Percentiles rank a stretch among this genome's conserved stretches.
phyloP scores from a whole-genome alignment of 441 rosid species.

The Jatropha multifida region DNA sequence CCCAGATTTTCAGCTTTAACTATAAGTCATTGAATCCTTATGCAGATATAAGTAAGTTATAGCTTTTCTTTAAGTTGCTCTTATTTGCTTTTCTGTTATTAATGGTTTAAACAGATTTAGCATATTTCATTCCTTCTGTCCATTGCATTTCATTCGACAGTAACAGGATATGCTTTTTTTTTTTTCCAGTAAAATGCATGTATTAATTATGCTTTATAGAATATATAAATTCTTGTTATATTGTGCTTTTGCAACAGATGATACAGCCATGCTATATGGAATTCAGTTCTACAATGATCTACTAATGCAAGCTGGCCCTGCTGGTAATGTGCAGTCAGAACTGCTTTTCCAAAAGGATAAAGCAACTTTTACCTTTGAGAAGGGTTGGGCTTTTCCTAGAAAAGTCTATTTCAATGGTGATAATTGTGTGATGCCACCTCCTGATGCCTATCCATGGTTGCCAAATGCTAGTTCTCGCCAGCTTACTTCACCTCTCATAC shows the following conservation, averaged over 20 bases:
- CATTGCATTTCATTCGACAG: background rate
- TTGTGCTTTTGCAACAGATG: conserved; percentile 50
- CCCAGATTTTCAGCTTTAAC: conserved; percentile 67
- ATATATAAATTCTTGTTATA: conserved; percentile 11
- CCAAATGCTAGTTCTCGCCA: conserved; percentile 56
- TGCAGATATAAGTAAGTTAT: conserved; percentile 56
- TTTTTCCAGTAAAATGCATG: background rate
- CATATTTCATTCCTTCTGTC: background rate
- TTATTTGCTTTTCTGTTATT: background rate
- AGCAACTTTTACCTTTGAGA: conserved; percentile 75
- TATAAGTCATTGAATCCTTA: conserved; percentile 62
- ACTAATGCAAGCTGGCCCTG: conserved; percentile 73
- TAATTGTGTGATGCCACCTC: conserved; percentile 91
- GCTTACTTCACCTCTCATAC: conserved; percentile 21
- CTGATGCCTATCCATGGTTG: conserved; percentile 79
- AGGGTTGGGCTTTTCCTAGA: conserved; percentile 91
- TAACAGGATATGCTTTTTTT: background rate
- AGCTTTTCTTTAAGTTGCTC: background rate
- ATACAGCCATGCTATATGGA: conserved; percentile 86
- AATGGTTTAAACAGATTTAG: background rate
- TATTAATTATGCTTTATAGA: too few species aligned
- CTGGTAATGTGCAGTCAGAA: conserved; percentile 86
- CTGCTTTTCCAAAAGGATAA: conserved; percentile 67
- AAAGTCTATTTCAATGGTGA: conserved; percentile 86
- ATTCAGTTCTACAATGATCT: conserved; percentile 75